Base-by-base conservation (phyloP, 1,284 basidiomycete genomes). In the Ustilago vetiveriae region DNA sequence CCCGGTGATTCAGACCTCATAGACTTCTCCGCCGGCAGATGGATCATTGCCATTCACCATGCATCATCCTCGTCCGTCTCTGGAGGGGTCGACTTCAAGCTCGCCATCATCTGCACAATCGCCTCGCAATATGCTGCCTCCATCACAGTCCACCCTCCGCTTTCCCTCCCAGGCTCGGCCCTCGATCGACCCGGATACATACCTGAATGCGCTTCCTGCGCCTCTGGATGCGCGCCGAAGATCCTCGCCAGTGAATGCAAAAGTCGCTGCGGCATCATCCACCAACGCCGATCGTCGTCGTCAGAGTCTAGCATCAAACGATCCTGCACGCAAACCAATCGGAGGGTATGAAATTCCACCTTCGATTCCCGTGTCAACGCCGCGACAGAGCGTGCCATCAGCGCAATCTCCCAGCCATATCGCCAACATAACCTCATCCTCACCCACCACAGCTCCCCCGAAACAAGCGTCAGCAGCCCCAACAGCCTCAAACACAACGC, bases 111-210 rank as follows among this genome's bases (percentile, higher is more conserved):
- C 60, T n/a, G 10, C 16, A n/a, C 32, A 40, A 17, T 8, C 45
- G 13, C 11, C 35, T n/a, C 42, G 45, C 24, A 65, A 58, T 50
- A 49, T 65, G 54, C 46, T 65, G 17, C 62, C 62, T 8, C 54
- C 54, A 7, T 49, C 62, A 23, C 62, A 58, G n/a, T 57, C 54
- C 3, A 65, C 54, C 5, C 46, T 65, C 17, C 62, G 62, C 32
- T 65, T 65, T 19, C 62, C 62, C 5, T 57, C 62, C 4, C 62
- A 65, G 16, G 19, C 54, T 6, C 41, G 45, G 29, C 36, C 35
- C 7, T 16, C 33, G 19, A 24, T 23, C 49, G 52, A 11, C 29
- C 41, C 30, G 21, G 17, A 39, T 9, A n/a, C 45, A 16, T 35
- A 10, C n/a, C 6, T 35, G 32, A 35, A 9, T 16, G 32, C 10